These are phyloP conservation scores for Sabuloglossum arenarium DNA, from an alignment of 495 filamentous ascomycete genomes.

Conservation along the genomic window DNA sequence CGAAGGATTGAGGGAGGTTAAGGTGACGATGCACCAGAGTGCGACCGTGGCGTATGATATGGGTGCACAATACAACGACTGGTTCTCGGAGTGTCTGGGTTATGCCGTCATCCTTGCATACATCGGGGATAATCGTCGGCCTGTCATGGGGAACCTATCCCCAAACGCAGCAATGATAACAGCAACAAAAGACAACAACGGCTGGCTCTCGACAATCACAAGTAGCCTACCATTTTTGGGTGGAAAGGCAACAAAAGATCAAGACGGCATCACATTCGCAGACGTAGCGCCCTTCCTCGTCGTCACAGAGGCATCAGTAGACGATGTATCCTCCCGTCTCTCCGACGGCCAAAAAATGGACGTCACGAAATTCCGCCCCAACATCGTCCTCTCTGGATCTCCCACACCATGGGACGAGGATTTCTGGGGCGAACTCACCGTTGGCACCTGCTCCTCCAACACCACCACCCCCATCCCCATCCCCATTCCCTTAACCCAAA, in stretches of 20 bases:
- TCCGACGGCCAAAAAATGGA: constrained; percentile 35
- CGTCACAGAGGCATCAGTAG: constrained; percentile 45
- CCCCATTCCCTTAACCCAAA: constrained; percentile 43
- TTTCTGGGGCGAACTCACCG: constrained; percentile 51
- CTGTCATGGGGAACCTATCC: constrained; percentile 38
- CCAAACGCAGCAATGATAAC: constrained; percentile 10
- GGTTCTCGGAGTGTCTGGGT: constrained; percentile 56
- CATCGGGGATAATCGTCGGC: constrained; percentile 38
- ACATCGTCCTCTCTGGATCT: constrained; percentile 51
- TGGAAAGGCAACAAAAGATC: neutral
- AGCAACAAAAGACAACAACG: neutral
- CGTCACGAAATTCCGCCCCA: constrained; percentile 67
- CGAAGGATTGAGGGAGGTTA: constrained; percentile 25
- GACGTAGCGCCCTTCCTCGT: constrained; percentile 65
- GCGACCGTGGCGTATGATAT: constrained; percentile 45
- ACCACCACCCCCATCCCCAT: constrained; percentile 1
- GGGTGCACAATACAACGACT: constrained; percentile 39
- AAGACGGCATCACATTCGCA: constrained; percentile 38
- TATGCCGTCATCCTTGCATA: constrained; percentile 45
- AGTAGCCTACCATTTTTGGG: neutral
- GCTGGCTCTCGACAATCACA: neutral
- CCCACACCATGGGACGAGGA: constrained; percentile 57
- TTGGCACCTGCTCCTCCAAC: too few species aligned
- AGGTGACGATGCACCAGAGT: constrained; percentile 41
- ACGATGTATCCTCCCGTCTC: constrained; percentile 40